Evolutionary conservation across 805 yeast species (phyloP), one percentile per base, ranked within the genome.

Genomic region (Lipomyces kockii): DNA sequence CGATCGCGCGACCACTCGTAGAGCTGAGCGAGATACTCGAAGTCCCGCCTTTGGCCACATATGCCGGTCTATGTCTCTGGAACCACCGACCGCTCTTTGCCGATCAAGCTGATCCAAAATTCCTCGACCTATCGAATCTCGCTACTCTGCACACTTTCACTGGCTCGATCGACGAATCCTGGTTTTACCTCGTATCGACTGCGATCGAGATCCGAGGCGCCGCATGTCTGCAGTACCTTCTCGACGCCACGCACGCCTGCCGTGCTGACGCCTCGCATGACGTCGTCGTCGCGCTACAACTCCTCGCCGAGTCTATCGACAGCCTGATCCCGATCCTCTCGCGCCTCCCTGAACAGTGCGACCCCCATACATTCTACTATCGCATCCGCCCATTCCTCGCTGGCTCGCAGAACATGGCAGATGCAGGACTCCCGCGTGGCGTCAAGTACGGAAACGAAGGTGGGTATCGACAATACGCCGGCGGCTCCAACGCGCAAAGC

Each of bases 401-500:
- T 0, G 98, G 98, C 1, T 94, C 97, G 96, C 88, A 87, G 76
- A 91, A 91, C 75, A 93, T 94, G 97, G 86, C 85, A 32, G 91
- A 86, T 64, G 92, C 89, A 1, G 98, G 98, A 0, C 82, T 93
- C 66, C 87, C 87, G 14, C 78, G 87, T 66, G 98, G 98, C 0
- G 88, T 93, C 1, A 80, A 83, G 60, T 93, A 93, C 76, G 32
- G 81, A 84, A 63, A 92, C 88, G 74, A 75, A 77, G 1, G 25
- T 25, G 32, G 14, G 7, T 73, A 71, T 56, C 62, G 75, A 1
- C 74, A 73, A 25, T 73, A 73, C 59, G 65, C 97, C 20, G 98
- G 98, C 34, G 98, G 98, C 0, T 90, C 97, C 3, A 93, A 93
- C 76, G 98, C 97, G 0, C 98, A 93, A 78, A 87, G 93, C 58